Base-by-base conservation (phyloP, 805 yeast species). In the Ascoidea tarda region DNA sequence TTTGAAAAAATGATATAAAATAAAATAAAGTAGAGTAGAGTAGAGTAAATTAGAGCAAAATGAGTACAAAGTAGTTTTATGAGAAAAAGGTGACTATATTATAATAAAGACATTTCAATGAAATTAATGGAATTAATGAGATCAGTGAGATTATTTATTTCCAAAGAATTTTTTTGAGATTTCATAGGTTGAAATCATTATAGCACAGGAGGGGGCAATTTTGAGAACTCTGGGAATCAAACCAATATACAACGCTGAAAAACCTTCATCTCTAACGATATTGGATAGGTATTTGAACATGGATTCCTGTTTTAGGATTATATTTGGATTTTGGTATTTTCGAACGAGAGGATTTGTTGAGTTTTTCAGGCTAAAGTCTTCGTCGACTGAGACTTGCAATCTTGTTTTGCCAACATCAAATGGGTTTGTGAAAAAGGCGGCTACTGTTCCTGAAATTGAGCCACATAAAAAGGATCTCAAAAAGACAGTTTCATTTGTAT, bases 381-480 rank as follows among this genome's bases (percentile, higher is more conserved):
- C 67, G 57, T 65, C 75, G 58, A 68, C 65, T n/a, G 76, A 69
- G 4, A 87, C 75, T 66, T 93, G 99, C 55, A 87, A 70, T 60
- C 98, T 74, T 5, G 99, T 93, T 62, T 93, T 93, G 5, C 97
- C 98, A 6, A 93, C 99, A 65, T 93, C 99, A 61, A 93, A 93
- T 1, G 99, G 98, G 53, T 95, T 89, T 1, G 99, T 93, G 47
- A 77, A 69, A 1, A 91, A 59, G 0, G 98, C 96, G 0, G 97
- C 96, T 4, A 86, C 68, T 0, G 84, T 66, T 0, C 99, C 99
- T 4, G 95, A 81, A 0, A 84, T 57, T 0, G 91, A 84, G 0
- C 99, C 99, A 8, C 93, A 78, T 3, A 85, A 55, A 61, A 91
- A 90, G 38, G 88, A 79, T 50, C 80, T 76, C 2, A 74, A 52